Evolutionary conservation across 352 stramenopile genomes (phyloP).

Genomic region (Pythium apleroticum): DNA sequence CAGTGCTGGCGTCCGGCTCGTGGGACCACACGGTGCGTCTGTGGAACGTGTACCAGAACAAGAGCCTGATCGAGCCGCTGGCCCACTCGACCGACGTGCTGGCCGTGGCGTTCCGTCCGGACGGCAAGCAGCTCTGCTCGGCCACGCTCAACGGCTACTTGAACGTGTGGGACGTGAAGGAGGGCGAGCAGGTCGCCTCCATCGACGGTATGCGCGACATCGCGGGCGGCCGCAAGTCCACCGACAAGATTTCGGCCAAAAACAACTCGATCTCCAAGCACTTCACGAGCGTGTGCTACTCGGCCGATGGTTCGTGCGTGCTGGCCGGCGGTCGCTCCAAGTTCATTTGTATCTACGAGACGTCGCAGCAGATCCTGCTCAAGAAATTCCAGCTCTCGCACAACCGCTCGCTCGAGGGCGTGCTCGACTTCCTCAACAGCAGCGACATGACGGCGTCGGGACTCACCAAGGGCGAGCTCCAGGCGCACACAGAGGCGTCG

Average conservation of each 20-base stretch:
- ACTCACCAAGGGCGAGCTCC: slow-evolving; percentile 62
- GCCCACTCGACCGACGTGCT: slow-evolving; percentile 93
- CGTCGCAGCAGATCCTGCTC: slow-evolving; percentile 93
- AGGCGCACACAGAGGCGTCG: slow-evolving; percentile 52
- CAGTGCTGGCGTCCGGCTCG: slow-evolving; percentile 93
- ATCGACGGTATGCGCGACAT: slow-evolving; percentile 98
- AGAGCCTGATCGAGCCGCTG: slow-evolving; percentile 93
- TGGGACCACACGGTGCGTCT: slow-evolving; percentile 99
- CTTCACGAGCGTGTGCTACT: slow-evolving; percentile 99
- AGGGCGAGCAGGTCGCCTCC: slow-evolving; percentile 92
- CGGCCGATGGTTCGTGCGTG: slow-evolving; percentile 96
- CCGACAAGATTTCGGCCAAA: slow-evolving; percentile 79
- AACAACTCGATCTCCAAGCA: slow-evolving; percentile 95
- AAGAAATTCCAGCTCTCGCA: slow-evolving; percentile 99
- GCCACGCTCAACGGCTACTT: slow-evolving; percentile 96
- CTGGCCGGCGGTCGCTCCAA: slow-evolving; percentile 97
- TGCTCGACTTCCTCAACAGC: slow-evolving; percentile 96
- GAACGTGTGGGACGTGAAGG: slow-evolving; percentile 97
- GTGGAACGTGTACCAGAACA: slow-evolving; percentile 98
- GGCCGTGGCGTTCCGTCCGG: slow-evolving; percentile 94
- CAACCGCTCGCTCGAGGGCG: slow-evolving; percentile 95
- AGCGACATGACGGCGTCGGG: slow-evolving; percentile 79
- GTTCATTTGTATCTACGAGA: slow-evolving; percentile 99
- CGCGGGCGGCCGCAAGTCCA: slow-evolving; percentile 87
- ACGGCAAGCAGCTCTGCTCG: slow-evolving; percentile 95